These are phyloP conservation scores for Picea sitchensis DNA, from an alignment of 75 land plant species.

Conservation along the genomic window DNA sequence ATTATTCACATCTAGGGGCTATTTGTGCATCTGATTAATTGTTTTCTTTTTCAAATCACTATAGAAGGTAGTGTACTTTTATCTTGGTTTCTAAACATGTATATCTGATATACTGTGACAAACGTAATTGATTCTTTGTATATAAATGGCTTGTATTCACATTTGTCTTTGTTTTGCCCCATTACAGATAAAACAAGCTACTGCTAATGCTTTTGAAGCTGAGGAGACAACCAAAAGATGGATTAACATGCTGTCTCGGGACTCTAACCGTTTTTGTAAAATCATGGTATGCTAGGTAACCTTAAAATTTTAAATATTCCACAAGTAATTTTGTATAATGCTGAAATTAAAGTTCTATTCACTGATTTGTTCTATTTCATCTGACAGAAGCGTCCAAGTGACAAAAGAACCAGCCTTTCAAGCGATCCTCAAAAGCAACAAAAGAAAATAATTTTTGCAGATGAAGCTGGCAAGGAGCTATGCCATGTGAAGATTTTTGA, in stretches of 20 bases:
- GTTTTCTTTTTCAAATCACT: background rate
- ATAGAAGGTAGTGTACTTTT: background rate
- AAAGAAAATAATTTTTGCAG: slow-evolving; percentile 65
- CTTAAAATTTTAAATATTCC: background rate
- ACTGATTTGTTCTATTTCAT: background rate
- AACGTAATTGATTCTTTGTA: background rate
- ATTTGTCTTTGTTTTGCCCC: background rate
- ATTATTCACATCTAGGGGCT: no score
- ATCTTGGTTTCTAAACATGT: background rate
- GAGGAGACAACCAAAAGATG: slow-evolving; percentile 45
- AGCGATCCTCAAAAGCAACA: slow-evolving; percentile 15
- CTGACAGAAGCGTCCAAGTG: background rate
- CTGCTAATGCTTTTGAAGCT: slow-evolving; percentile 35
- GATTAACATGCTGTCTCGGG: slow-evolving; percentile 61
- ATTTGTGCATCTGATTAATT: background rate
- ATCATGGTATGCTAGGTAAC: slow-evolving; percentile 49
- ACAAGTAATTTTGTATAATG: background rate
- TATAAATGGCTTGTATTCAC: background rate
- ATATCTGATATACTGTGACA: background rate
- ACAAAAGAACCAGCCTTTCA: slow-evolving; percentile 4
- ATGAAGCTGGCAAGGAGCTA: slow-evolving; percentile 63
- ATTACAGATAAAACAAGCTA: slow-evolving; percentile 42
- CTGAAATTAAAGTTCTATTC: background rate
- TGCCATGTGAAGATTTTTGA: slow-evolving; percentile 63
- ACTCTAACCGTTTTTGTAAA: slow-evolving; percentile 75